Conservation (phyloP, 345 rosid genomes). For the Aethionema arabicum region DNA sequence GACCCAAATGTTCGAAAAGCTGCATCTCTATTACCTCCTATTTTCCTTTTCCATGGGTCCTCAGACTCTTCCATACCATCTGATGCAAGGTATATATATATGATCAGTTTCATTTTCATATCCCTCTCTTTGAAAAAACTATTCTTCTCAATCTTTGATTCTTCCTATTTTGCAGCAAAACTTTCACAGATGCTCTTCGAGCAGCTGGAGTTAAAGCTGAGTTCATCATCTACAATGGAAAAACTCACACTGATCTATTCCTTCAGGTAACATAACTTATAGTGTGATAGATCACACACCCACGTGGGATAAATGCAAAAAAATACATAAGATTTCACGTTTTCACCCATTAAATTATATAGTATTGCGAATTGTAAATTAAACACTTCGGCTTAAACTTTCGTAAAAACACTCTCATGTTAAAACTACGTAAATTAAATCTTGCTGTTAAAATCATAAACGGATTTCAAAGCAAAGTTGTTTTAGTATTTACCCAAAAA, state of each 20-base stretch:
- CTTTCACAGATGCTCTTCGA: slow-evolving; percentile 58
- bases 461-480: too few species aligned
- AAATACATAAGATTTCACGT: too few species aligned
- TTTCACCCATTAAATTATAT: too few species aligned
- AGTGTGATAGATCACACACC: too few species aligned
- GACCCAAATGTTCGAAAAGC: slow-evolving; percentile 59
- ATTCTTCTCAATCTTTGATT: not conserved
- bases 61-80: slow-evolving; percentile 84
- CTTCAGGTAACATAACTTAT: slow-evolving; percentile 55
- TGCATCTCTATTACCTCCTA: slow-evolving; percentile 65
- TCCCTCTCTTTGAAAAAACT: not conserved
- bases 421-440: too few species aligned
- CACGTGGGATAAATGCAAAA: too few species aligned
- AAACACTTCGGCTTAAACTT: too few species aligned
- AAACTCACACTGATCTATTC: slow-evolving; percentile 91
- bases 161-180: slow-evolving; percentile 49
- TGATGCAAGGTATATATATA: slow-evolving; percentile 67
- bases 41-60: slow-evolving; percentile 84
- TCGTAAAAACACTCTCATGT: too few species aligned
- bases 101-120: slow-evolving; percentile 11
- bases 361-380: too few species aligned
- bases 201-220: slow-evolving; percentile 63
- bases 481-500: too few species aligned
- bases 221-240: slow-evolving; percentile 65
- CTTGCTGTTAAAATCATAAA: too few species aligned